Base-by-base conservation (phyloP, 306 rosid species). In the Coriaria nepalensis region DNA sequence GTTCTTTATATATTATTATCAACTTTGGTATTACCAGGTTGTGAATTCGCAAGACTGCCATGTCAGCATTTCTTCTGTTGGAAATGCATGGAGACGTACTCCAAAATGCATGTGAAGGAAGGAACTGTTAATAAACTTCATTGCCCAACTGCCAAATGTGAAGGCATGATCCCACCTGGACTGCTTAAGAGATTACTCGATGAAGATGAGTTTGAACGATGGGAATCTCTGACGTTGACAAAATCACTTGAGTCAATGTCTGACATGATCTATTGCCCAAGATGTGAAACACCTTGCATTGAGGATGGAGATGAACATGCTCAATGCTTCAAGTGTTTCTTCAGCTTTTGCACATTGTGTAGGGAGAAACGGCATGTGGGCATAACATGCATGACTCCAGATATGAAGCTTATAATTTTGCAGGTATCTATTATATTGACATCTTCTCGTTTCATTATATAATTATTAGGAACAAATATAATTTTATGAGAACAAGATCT, bases 321-420 rank as follows among this genome's bases (percentile, higher is more conserved):
- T 53, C 96, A 78, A 49, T 88, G 96, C 62, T 58, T 86, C 20
- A 56, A 70, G 62, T 83, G 95, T 53, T 83, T 63, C 71, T 88
- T 76, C 60, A 83, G 88, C 74, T 88, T 83, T 74, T 83, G 96
- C 56, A 73, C 96, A 44, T 77, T 83, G 49, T 88, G 96, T 53
- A 51, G 63, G 64, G 95, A 83, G 56, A 81, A 86, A 4, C 93
- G 95, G 49, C 96, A 88, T 63, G 86, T 88, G 40, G 96, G 93
- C 56, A 29, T 68, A 51, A 77, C 66, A 35, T 88, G 96, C 55
- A 51, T 83, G 93, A 63, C 93, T 43, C 64, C 78, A 40, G 96
- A 88, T 39, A 37, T 69, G 81, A 81, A 72, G 72, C 81, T 83
- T 64, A 66, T 12, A 35, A 57, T 81, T 58, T 75, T 88, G 49